These are phyloP conservation scores for Wickerhamiella dianesei DNA, from an alignment of 805 yeast genomes.

Conservation along the genomic window DNA sequence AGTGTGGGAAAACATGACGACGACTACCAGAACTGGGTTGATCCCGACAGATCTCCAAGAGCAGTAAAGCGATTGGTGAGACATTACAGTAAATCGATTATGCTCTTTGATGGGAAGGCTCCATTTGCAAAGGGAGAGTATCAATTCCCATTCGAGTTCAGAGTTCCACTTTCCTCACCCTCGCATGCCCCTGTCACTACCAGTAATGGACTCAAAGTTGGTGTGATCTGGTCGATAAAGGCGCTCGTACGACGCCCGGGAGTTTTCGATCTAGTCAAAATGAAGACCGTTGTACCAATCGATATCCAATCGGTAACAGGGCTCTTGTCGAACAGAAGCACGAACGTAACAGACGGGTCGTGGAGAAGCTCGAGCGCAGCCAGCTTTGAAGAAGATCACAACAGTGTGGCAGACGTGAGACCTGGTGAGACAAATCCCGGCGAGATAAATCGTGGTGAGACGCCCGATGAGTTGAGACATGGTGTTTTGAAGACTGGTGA, in stretches of 20 bases:
- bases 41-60: background rate
- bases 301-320: background rate
- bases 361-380: background rate
- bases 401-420: too few species aligned
- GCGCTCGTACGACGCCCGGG: background rate
- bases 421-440: too few species aligned
- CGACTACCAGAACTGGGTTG: slow-evolving; percentile 2
- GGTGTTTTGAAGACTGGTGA: too few species aligned
- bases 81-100: background rate
- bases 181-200: background rate
- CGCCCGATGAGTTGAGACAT: too few species aligned
- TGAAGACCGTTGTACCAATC: background rate
- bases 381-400: background rate
- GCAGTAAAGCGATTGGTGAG: background rate
- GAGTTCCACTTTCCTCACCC: background rate
- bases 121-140: background rate
- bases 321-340: background rate
- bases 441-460: too few species aligned
- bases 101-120: background rate
- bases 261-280: background rate
- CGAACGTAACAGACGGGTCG: background rate
- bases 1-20: slow-evolving; percentile 1
- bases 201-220: background rate
- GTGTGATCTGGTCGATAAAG: background rate
- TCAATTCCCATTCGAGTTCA: background rate